Percentiles rank a stretch among this genome's conserved stretches.
Conservation (phyloP, 1,139 yeast species). For the Geotrichum siamense region DNA sequence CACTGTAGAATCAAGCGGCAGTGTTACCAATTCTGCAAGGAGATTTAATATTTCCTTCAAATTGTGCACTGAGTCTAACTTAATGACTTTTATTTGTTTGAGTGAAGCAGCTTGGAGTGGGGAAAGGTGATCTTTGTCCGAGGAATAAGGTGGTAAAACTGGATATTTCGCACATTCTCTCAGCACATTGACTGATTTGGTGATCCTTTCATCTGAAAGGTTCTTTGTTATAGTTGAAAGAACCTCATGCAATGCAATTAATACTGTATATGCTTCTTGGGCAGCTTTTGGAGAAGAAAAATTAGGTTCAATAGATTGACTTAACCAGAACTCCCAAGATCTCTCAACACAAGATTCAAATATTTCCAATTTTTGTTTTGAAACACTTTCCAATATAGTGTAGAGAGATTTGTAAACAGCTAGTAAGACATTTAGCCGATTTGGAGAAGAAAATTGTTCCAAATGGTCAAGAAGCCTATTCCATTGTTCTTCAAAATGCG, state of each 20-base stretch:
- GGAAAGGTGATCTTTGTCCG: conserved; percentile 31
- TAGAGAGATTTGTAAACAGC: conserved; percentile 48
- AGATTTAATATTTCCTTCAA: conserved; percentile 20
- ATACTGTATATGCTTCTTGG: conserved; percentile 28
- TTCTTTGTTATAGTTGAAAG: conserved; percentile 20
- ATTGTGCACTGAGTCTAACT: conserved; percentile 15
- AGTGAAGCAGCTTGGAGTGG: conserved; percentile 32
- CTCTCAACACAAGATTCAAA: conserved; percentile 38
- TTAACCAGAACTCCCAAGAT: conserved; percentile 58
- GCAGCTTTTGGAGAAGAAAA: conserved; percentile 19
- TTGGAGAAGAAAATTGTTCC: conserved; percentile 35
- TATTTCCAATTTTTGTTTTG: conserved; percentile 21
- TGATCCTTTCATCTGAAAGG: conserved; percentile 19
- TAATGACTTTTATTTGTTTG: conserved; percentile 24
- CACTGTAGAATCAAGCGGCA: conserved; percentile 26
- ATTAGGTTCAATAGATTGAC: conserved; percentile 38
- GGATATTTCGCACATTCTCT: conserved; percentile 25
- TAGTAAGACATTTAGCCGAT: conserved; percentile 44
- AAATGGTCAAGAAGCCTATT: conserved; percentile 45
- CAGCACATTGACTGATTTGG: conserved; percentile 22
- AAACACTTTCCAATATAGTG: conserved; percentile 40
- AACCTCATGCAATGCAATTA: conserved; percentile 28
- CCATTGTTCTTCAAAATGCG: conserved; percentile 40
- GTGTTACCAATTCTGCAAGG: conserved; percentile 22
- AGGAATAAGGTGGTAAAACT: conserved; percentile 29